Conservation (phyloP, 1,139 yeast species). For the Geotrichum bryndzae region DNA sequence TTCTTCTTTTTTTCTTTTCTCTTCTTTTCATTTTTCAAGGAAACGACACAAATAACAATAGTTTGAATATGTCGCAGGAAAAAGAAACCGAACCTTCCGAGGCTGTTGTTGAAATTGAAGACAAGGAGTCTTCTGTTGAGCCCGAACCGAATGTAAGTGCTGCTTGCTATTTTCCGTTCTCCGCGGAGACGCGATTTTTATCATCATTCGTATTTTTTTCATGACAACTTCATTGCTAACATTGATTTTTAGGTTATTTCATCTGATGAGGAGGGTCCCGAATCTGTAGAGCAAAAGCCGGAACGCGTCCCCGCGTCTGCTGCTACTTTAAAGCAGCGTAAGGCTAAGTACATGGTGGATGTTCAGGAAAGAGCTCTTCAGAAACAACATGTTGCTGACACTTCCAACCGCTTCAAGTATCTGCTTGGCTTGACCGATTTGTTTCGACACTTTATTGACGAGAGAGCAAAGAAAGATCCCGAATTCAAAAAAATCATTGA, state of each 20-base stretch:
- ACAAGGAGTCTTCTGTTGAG: conserved; percentile 1
- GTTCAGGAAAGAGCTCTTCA: neutral
- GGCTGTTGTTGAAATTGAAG: neutral
- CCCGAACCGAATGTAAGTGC: conserved; percentile 1
- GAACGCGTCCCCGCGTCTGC: neutral
- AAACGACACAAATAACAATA: neutral
- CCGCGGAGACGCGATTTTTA: neutral
- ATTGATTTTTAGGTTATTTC: conserved; percentile 1
- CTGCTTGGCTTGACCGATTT: conserved; percentile 76
- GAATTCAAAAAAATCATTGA: conserved; percentile 53
- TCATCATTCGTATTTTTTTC: neutral
- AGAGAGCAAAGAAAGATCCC: conserved; percentile 70
- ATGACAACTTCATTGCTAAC: neutral
- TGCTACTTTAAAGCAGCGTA: conserved; percentile 6
- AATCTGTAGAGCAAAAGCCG: neutral
- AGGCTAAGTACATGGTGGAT: conserved; percentile 5
- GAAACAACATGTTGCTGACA: conserved; percentile 43
- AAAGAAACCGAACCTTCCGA: neutral
- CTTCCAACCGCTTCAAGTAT: conserved; percentile 75
- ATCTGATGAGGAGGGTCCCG: neutral
- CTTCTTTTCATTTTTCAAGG: neutral
- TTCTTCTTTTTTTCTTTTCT: conserved; percentile 1
- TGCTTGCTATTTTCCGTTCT: neutral
- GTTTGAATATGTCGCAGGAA: conserved; percentile 2
- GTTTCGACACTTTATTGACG: conserved; percentile 82